Evolutionary conservation across 371 early-diverging fungal genomes (phyloP).

Genomic region (Syncephalis plumigaleata): DNA sequence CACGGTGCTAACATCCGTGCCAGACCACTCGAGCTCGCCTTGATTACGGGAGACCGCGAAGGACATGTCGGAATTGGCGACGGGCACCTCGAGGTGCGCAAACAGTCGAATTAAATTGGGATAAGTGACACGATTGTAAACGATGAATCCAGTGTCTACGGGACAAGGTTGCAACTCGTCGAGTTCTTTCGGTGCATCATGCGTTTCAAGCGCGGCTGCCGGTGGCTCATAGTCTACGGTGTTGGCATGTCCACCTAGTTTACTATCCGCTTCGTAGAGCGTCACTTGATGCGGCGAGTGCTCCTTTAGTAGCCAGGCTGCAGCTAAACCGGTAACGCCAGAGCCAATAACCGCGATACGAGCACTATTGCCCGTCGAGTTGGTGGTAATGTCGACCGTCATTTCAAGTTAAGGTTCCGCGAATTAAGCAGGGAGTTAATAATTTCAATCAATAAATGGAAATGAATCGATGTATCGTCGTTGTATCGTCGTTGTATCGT

Average conservation of each 20-base stretch:
- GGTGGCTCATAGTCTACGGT: slow-evolving; percentile 25
- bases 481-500: too few species aligned
- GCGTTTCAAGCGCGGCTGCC: not conserved
- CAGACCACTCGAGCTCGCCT: slow-evolving; percentile 48
- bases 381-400: too few species aligned
- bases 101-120: slow-evolving; percentile 20
- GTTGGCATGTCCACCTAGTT: slow-evolving; percentile 41
- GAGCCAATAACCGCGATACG: slow-evolving; percentile 14
- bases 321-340: slow-evolving; percentile 15
- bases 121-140: slow-evolving; percentile 30
- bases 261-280: slow-evolving; percentile 22
- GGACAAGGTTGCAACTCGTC: slow-evolving; percentile 7
- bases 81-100: slow-evolving; percentile 15
- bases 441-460: too few species aligned
- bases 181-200: not conserved
- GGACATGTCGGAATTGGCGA: slow-evolving; percentile 24
- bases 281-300: slow-evolving; percentile 20
- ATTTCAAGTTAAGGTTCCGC: too few species aligned
- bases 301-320: slow-evolving; percentile 28
- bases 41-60: slow-evolving; percentile 30
- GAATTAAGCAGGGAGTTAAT: too few species aligned
- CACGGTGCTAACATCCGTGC: slow-evolving; percentile 21
- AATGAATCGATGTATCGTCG: too few species aligned
- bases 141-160: slow-evolving; percentile 55
- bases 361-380: too few species aligned